These are phyloP conservation scores for Saccharomycopsis vini DNA, from an alignment of 805 yeast genomes.

Conservation along the genomic window DNA sequence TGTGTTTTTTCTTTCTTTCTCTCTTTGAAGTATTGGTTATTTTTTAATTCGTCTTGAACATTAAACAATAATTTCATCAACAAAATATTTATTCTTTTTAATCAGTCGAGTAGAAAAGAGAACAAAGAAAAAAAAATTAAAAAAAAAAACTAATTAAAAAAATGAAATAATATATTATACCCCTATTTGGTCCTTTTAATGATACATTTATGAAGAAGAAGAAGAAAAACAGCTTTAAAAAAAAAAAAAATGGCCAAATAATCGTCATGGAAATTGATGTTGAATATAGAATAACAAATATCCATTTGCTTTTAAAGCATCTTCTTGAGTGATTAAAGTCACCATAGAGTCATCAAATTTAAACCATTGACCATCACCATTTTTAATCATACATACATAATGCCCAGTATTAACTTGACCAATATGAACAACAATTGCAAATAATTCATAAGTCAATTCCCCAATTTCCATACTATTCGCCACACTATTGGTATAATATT, in stretches of 20 bases:
- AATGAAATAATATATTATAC: background rate
- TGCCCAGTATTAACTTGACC: slow-evolving; percentile 97
- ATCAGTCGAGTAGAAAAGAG: no score
- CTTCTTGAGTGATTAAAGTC: slow-evolving; percentile 50
- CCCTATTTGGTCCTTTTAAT: background rate
- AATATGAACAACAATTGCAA: slow-evolving; percentile 78
- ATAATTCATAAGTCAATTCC: slow-evolving; percentile 63
- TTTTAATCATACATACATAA: slow-evolving; percentile 72
- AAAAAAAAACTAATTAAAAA: no score
- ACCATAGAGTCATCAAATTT: slow-evolving; percentile 86
- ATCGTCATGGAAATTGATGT: slow-evolving; percentile 25
- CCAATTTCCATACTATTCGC: slow-evolving; percentile 19
- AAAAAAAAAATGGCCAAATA: background rate
- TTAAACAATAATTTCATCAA: no score
- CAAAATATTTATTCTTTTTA: no score
- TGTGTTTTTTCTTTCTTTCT: no score
- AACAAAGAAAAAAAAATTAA: background rate
- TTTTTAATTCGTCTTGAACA: no score
- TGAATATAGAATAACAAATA: slow-evolving; percentile 68
- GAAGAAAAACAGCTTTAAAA: no score
- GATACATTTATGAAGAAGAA: no score
- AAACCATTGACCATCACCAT: slow-evolving; percentile 73
- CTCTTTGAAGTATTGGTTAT: no score
- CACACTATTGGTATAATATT: slow-evolving; percentile 34
- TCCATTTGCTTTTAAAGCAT: slow-evolving; percentile 65